A percentile compares a stretch with the other conserved stretches of the same genome.
Evolutionary conservation across 169 alveolate species (phyloP).

Genomic region (Plasmodium malariae): DNA sequence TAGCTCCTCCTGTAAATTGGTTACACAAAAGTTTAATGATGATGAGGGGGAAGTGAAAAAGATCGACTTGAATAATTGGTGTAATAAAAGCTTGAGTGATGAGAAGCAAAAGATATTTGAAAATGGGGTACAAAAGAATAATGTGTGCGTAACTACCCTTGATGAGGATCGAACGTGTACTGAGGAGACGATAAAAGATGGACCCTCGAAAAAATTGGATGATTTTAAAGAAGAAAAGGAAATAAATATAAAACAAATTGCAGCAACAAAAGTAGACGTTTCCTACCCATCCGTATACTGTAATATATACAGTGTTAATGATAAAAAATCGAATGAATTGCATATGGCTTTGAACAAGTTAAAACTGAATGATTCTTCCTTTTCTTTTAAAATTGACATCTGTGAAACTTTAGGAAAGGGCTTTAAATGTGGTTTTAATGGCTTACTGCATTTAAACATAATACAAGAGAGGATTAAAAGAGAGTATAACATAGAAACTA

Average conservation of each 20-base stretch:
- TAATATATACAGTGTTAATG: slow-evolving; percentile 93
- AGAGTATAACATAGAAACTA: slow-evolving; percentile 90
- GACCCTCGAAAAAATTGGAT: background rate
- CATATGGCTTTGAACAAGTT: slow-evolving; percentile 89
- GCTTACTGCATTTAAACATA: slow-evolving; percentile 95
- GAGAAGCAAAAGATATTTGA: no score
- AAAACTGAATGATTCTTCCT: slow-evolving; percentile 92
- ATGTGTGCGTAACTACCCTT: no score
- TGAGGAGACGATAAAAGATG: background rate
- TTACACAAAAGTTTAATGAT: no score
- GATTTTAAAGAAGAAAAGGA: background rate
- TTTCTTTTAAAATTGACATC: slow-evolving; percentile 88
- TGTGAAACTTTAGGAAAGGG: slow-evolving; percentile 95
- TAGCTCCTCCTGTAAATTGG: no score
- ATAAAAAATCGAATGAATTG: slow-evolving; percentile 80
- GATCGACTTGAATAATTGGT: no score
- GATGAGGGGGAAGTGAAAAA: no score
- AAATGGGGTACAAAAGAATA: no score
- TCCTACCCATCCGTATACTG: slow-evolving; percentile 93
- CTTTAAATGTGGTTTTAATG: slow-evolving; percentile 96
- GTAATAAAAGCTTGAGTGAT: no score
- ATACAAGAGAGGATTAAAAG: slow-evolving; percentile 93
- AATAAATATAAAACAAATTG: slow-evolving; percentile 33
- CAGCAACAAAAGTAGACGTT: slow-evolving; percentile 70
- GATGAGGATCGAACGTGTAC: background rate